Conservation (phyloP, 2,329 filamentous ascomycete species). For the Chalaropsis thielavioides region DNA sequence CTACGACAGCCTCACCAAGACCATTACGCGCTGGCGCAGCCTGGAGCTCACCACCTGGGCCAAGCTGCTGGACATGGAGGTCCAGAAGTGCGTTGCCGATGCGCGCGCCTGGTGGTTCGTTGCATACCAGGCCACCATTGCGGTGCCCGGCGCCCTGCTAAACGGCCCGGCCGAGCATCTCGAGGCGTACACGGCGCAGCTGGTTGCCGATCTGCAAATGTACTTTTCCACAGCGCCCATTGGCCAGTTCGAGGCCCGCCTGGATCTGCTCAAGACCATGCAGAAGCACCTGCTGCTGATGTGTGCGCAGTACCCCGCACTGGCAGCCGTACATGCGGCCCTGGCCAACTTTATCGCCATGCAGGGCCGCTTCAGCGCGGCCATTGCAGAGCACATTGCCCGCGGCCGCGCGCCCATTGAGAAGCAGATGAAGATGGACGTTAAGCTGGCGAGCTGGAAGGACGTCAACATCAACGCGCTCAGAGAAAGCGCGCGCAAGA, state of each 20-base stretch:
- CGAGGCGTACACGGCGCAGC: slow-evolving; percentile 44
- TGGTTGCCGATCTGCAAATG: slow-evolving; percentile 60
- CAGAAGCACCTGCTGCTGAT: slow-evolving; percentile 50
- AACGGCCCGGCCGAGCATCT: slow-evolving; percentile 44
- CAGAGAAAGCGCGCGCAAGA: slow-evolving; percentile 75
- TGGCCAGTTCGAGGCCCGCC: slow-evolving; percentile 63
- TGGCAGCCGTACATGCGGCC: slow-evolving; percentile 46
- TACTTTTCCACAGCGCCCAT: slow-evolving; percentile 70
- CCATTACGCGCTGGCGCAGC: slow-evolving; percentile 78
- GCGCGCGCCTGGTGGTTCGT: slow-evolving; percentile 93
- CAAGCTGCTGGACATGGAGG: slow-evolving; percentile 72
- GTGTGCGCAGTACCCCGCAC: slow-evolving; percentile 38
- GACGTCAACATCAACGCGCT: slow-evolving; percentile 89
- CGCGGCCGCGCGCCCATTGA: slow-evolving; percentile 64
- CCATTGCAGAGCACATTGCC: slow-evolving; percentile 48
- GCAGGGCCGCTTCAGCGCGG: slow-evolving; percentile 55
- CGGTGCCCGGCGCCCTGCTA: slow-evolving; percentile 53
- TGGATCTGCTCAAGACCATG: slow-evolving; percentile 53
- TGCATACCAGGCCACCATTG: slow-evolving; percentile 79
- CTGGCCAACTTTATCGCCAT: slow-evolving; percentile 64
- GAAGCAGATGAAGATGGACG: slow-evolving; percentile 83
- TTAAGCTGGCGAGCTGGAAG: slow-evolving; percentile 92
- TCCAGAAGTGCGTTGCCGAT: slow-evolving; percentile 57
- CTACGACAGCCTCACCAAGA: slow-evolving; percentile 64
- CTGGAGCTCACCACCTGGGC: slow-evolving; percentile 89